Evolutionary conservation across 805 yeast species (phyloP).

Genomic region (Lachancea quebecensis): DNA sequence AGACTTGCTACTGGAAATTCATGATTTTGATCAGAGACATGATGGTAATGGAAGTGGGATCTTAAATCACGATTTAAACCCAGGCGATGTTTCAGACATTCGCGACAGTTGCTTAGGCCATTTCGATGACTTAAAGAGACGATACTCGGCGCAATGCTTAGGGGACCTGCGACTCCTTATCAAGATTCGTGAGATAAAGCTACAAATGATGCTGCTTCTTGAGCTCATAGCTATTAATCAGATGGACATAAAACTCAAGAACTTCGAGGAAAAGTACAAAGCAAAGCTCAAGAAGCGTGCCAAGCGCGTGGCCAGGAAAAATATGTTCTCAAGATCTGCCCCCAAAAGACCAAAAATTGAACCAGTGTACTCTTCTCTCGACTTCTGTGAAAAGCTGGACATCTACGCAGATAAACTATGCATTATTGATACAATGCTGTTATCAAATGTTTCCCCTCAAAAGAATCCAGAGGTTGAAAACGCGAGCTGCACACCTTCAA

Average conservation of each 20-base stretch:
- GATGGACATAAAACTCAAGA: conserved; percentile 30
- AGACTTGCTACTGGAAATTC: conserved; percentile 31
- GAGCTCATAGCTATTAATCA: conserved; percentile 37
- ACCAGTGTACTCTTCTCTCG: conserved; percentile 17
- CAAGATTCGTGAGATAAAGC: conserved; percentile 49
- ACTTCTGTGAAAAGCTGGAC: conserved; percentile 34
- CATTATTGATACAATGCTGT: conserved; percentile 45
- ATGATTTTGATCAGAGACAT: conserved; percentile 40
- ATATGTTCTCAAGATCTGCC: conserved; percentile 7
- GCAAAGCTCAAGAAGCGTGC: conserved; percentile 24
- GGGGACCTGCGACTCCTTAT: conserved; percentile 34
- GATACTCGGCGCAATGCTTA: conserved; percentile 3
- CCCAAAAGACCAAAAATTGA: conserved; percentile 20
- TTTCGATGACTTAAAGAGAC: neutral
- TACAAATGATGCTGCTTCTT: conserved; percentile 43
- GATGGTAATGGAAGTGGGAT: conserved; percentile 22
- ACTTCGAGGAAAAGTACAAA: conserved; percentile 26
- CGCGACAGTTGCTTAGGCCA: conserved; percentile 20
- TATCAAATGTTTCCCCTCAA: conserved; percentile 24
- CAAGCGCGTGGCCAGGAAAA: conserved; percentile 28
- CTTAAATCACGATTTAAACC: conserved; percentile 21
- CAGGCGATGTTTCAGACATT: conserved; percentile 9
- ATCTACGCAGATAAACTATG: conserved; percentile 46
- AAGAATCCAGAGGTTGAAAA: neutral
- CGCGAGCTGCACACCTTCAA: neutral